Evolutionary conservation across 2,329 filamentous ascomycete species (phyloP).

Genomic region (Penicillium sp.): DNA sequence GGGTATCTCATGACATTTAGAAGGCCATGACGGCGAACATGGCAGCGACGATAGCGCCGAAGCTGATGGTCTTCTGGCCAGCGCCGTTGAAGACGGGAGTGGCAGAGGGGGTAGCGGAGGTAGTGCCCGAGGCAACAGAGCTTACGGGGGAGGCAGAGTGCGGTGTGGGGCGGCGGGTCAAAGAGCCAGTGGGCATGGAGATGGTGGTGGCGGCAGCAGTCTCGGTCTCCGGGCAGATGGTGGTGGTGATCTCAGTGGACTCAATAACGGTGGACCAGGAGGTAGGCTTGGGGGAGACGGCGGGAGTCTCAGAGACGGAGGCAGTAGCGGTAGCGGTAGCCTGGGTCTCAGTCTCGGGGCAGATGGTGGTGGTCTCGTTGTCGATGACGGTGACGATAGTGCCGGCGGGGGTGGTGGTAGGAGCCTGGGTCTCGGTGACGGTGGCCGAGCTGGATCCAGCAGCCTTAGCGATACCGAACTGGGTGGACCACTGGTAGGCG

Average conservation of each 20-base stretch:
- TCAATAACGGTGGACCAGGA: background rate
- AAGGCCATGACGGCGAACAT: conserved; percentile 37
- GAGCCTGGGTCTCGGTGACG: conserved; percentile 10
- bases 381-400: conserved; percentile 7
- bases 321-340: conserved; percentile 6
- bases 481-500: conserved; percentile 61
- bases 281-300: conserved; percentile 6
- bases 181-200: conserved; percentile 6
- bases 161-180: conserved; percentile 5
- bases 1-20: conserved; percentile 21
- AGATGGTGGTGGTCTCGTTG: conserved; percentile 26
- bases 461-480: conserved; percentile 56
- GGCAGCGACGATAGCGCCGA: conserved; percentile 37
- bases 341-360: conserved; percentile 20
- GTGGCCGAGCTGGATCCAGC: conserved; percentile 8
- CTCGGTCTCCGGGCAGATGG: conserved; percentile 20
- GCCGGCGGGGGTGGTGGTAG: conserved; percentile 7
- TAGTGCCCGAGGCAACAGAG: conserved; percentile 2
- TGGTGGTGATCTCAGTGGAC: conserved; percentile 13
- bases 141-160: conserved; percentile 7
- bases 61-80: conserved; percentile 35
- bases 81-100: conserved; percentile 32
- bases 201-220: conserved; percentile 7
- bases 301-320: conserved; percentile 6
- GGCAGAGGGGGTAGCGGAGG: conserved; percentile 4